Percentiles rank a stretch among this genome's conserved stretches.
Evolutionary conservation across 129 eudicot genomes (phyloP).

Genomic region (Lonicera japonica): DNA sequence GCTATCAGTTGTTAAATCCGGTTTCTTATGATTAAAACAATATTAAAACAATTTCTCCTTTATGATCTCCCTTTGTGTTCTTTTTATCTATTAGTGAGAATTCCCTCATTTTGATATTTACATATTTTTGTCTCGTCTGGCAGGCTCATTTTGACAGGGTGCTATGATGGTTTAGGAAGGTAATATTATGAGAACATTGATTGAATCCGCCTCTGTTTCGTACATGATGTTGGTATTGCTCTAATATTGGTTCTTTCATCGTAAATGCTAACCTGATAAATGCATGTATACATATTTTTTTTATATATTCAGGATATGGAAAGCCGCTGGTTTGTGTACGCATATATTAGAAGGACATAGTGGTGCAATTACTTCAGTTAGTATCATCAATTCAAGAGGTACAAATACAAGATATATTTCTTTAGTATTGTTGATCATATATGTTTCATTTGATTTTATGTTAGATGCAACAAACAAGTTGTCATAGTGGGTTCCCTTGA

Average conservation of each 20-base stretch:
- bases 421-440: background rate
- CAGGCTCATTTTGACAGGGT: constrained; percentile 88
- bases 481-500: no score
- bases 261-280: background rate
- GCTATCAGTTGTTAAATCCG: no score
- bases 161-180: constrained; percentile 91
- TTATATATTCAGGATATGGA: constrained; percentile 61
- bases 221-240: background rate
- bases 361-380: constrained; percentile 72
- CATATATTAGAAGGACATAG: constrained; percentile 84
- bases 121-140: constrained; percentile 5
- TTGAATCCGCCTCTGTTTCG: background rate
- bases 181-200: constrained; percentile 11
- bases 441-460: no score
- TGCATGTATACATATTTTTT: background rate
- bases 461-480: no score
- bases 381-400: constrained; percentile 53
- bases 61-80: no score
- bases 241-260: background rate
- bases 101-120: constrained; percentile 2
- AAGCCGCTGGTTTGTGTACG: constrained; percentile 63
- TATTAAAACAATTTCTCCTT: no score
- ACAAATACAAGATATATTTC: background rate
- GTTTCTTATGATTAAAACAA: no score
- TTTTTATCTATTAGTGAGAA: no score